Evolutionary conservation across 1,284 basidiomycete genomes (phyloP), one percentile per base, ranked within the genome.

Genomic region (Jaminaea rosea): DNA sequence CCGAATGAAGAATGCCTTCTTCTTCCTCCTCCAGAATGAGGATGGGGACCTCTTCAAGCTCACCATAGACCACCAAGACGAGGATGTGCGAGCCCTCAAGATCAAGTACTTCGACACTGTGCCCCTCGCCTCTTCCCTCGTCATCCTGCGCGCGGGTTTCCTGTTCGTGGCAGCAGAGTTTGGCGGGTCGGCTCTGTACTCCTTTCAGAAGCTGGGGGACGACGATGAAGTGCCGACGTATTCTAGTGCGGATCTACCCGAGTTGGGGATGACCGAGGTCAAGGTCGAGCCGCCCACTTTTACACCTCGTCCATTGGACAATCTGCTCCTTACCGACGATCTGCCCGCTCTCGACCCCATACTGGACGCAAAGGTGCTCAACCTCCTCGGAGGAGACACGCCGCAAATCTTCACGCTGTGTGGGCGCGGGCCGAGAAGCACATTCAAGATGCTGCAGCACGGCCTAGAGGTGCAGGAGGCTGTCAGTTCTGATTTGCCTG

Each of bases 21-120:
- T 73, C 57, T 59, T 73, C 32, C 59, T 73, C 26, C 51, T 72
- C 10, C 71, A 73, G 53, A 63, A 59, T 9, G 71, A 73, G 46
- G 60, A 68, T 23, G 71, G 71, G 28, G 71, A 73, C 47, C 50
- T 73, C 44, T 73, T 72, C 65, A 72, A 72, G 58, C 55, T 73
- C 27, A 69, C 71, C 3, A 65, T 73, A 46, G 71, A 73, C 36
- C 71, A 73, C 39, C 63, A 71, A n/a, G 69, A 65, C 21, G 71
- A 72, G 36, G 66, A 70, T 37, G 60, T 73, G 34, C 49, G 53
- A 21, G 53, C 57, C 10, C 53, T 73, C 31, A 64, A 64, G 47
- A 72, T 73, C 60, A 71, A 72, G 52, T 73, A 73, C 55, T 73
- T 73, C 44, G 71, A 72, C 44, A 73, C 71, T 0, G 69, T 72